Conservation (phyloP, 2,329 filamentous ascomycete genomes). For the Trichoderma cornu-damae region DNA sequence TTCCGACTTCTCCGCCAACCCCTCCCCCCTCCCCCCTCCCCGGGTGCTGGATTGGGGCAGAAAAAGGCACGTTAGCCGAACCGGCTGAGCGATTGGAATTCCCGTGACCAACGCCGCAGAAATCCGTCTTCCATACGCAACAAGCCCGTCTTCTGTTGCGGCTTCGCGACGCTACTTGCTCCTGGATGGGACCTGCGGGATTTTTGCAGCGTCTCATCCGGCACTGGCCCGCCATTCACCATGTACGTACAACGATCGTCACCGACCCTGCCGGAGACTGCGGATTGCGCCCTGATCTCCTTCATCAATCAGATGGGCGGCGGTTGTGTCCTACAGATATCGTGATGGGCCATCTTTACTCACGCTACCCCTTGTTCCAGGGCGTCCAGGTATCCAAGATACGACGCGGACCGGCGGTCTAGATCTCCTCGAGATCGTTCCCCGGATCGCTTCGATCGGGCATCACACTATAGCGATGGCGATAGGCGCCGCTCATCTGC, state of each 20-base stretch:
- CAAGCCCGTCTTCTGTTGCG: not conserved
- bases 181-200: conserved; percentile 23
- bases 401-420: conserved; percentile 59
- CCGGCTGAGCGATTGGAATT: not conserved
- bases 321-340: conserved; percentile 7
- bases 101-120: not conserved
- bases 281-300: not conserved
- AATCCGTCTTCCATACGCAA: not conserved
- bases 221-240: conserved; percentile 23
- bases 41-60: conserved; percentile 1
- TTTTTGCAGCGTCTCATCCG: conserved; percentile 19
- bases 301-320: not conserved
- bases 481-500: conserved; percentile 65
- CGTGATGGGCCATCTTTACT: conserved; percentile 10
- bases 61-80: conserved; percentile 5
- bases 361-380: conserved; percentile 28
- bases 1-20: not conserved
- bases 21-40: no score
- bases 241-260: conserved; percentile 23
- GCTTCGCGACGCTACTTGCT: not conserved
- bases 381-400: conserved; percentile 54
- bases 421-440: conserved; percentile 65
- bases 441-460: conserved; percentile 58
- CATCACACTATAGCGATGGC: conserved; percentile 52
- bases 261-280: no score